Percentiles rank a stretch among this genome's conserved stretches.
Evolutionary conservation across 208 protist genomes (phyloP).

Genomic region (Herpetomonas tarakana): DNA sequence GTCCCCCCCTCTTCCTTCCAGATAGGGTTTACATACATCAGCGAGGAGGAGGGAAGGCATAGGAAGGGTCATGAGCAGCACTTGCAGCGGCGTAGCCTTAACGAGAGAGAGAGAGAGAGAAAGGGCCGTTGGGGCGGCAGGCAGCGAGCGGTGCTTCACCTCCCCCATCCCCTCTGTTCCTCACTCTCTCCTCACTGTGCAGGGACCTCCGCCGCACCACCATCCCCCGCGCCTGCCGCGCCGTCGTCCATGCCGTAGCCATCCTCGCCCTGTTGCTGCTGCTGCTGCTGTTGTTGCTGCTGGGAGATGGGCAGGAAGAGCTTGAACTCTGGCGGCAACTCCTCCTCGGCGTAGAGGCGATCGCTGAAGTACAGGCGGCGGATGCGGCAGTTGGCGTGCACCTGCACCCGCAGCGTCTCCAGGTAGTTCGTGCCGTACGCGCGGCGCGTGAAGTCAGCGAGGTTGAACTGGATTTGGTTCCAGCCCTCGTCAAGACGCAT

Average conservation of each 20-base stretch:
- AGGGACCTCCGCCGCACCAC: background rate
- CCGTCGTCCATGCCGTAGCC: conserved; percentile 12
- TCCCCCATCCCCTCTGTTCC: background rate
- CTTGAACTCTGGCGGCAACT: conserved; percentile 99
- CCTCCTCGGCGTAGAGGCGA: conserved; percentile 98
- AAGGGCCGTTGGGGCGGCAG: background rate
- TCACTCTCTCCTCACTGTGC: conserved; percentile 11
- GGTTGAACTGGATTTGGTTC: conserved; percentile 99
- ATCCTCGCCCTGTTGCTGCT: conserved; percentile 11
- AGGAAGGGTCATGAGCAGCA: too few relatives aligned
- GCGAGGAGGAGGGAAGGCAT: too few relatives aligned
- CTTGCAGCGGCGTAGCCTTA: too few relatives aligned
- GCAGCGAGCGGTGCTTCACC: too few relatives aligned
- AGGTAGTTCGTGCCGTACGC: conserved; percentile 99
- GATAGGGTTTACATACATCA: too few relatives aligned
- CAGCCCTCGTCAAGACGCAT: conserved; percentile 99
- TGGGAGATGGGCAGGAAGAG: conserved; percentile 95
- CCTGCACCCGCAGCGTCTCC: conserved; percentile 97
- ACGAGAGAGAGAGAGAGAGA: background rate
- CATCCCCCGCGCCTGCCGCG: conserved; percentile 17
- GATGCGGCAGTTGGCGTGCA: conserved; percentile 99
- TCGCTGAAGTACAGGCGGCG: conserved; percentile 99
- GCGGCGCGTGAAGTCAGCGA: conserved; percentile 98
- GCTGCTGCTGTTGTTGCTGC: conserved; percentile 38
- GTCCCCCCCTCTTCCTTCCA: too few relatives aligned